Base-by-base conservation (phyloP, 805 yeast species). In the Lipomyces kockii region DNA sequence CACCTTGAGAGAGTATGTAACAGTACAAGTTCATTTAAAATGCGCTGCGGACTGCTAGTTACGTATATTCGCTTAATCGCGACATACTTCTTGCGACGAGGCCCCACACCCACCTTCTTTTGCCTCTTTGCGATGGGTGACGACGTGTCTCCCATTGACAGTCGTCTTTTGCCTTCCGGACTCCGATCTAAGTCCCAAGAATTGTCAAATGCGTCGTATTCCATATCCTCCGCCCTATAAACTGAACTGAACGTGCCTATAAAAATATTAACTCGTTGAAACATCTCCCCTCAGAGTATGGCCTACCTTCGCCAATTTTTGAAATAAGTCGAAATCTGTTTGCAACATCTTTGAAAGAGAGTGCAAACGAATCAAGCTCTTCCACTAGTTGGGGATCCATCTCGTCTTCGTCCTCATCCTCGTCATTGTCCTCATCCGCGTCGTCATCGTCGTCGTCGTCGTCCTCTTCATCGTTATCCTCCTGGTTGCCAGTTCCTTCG, bases 41-140 rank as follows among this genome's bases (percentile, higher is more conserved):
- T 94, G 78, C 99, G 84, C 70, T 87, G 88, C 0, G 98, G 98
- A 7, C 98, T 92, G 0, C 97, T 91, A 0, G 99, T 95, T 25
- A 93, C 98, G 77, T 94, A 93, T 58, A 95, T 92, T 74, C 95
- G 86, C 77, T 95, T 95, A 72, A 95, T 81, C 1, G 99, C 99
- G 65, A 95, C 98, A 61, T 82, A 65, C 55, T 68, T 73, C 60
- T 51, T 52, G 46, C 76, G 71, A 57, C 75, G 79, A 1, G 79
- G 80, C 22, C 6, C 22, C 49, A 43, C 20, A 43, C 20, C 17
- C 43, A 63, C 32, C 32, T 3, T 52, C 14, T 20, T 34, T 53
- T 49, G 64, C 34, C 55, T 52, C 55, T 52, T 52, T 52, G 55
- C 22, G 22, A n/a, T 43, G 14, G 49, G 49, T 17, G 22, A n/a